These are phyloP conservation scores for Amesomyces nigricolor DNA, from an alignment of 2,329 filamentous ascomycete genomes.

Conservation along the genomic window DNA sequence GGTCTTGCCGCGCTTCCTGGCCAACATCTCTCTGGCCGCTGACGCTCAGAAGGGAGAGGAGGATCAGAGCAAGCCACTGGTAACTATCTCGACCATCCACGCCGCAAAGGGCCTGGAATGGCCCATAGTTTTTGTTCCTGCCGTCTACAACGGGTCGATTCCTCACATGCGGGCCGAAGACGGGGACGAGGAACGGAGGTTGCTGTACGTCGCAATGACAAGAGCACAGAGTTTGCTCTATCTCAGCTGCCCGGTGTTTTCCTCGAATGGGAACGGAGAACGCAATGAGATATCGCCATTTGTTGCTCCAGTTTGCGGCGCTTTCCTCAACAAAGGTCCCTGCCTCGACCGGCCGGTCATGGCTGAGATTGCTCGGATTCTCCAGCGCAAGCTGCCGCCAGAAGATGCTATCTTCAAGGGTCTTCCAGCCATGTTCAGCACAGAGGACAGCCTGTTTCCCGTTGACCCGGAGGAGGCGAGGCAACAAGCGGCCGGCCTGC, in stretches of 20 bases:
- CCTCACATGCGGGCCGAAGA: slow-evolving; percentile 85
- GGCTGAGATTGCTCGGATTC: slow-evolving; percentile 63
- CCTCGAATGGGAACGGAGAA: slow-evolving; percentile 49
- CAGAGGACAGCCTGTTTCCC: slow-evolving; percentile 65
- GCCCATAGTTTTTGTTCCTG: slow-evolving; percentile 91
- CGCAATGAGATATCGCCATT: slow-evolving; percentile 67
- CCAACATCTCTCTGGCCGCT: slow-evolving; percentile 81
- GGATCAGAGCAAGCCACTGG: slow-evolving; percentile 51
- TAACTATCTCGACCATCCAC: slow-evolving; percentile 95
- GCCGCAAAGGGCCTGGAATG: slow-evolving; percentile 94
- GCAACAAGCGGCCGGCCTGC: slow-evolving; percentile 16
- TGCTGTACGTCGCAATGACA: slow-evolving; percentile 97
- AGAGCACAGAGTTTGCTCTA: slow-evolving; percentile 82
- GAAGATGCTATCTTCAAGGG: slow-evolving; percentile 48
- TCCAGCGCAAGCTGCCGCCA: slow-evolving; percentile 57
- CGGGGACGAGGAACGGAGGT: slow-evolving; percentile 74
- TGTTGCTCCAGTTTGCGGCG: slow-evolving; percentile 50
- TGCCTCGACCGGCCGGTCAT: slow-evolving; percentile 59
- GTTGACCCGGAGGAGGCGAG: slow-evolving; percentile 50
- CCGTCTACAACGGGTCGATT: slow-evolving; percentile 83
- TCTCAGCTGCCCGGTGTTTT: slow-evolving; percentile 70
- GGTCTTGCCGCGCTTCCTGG: slow-evolving; percentile 70
- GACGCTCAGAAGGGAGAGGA: slow-evolving; percentile 64
- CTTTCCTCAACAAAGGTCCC: slow-evolving; percentile 59
- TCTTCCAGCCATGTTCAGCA: slow-evolving; percentile 48